Conservation (phyloP, 352 stramenopile species). For the Pythium sukuiense region DNA sequence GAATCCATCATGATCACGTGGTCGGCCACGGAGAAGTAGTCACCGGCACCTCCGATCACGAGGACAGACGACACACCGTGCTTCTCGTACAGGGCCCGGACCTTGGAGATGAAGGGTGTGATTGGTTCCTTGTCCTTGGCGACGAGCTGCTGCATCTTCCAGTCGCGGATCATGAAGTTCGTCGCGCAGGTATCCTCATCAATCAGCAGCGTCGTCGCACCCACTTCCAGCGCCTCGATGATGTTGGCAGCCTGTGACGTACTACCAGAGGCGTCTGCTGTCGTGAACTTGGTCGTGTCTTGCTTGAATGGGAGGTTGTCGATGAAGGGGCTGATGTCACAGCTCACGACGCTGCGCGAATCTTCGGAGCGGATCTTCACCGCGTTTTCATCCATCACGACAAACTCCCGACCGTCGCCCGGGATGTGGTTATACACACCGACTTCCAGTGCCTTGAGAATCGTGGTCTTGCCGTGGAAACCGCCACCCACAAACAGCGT, state of each 20-base stretch:
- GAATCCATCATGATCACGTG: constrained; percentile 97
- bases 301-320: constrained; percentile 95
- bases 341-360: constrained; percentile 87
- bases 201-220: constrained; percentile 92
- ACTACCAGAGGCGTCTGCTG: constrained; percentile 93
- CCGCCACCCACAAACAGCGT: constrained; percentile 96
- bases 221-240: constrained; percentile 91
- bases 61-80: constrained; percentile 92
- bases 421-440: constrained; percentile 97
- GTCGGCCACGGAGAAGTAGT: constrained; percentile 97
- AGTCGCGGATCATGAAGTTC: constrained; percentile 98
- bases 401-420: constrained; percentile 94
- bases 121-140: constrained; percentile 96
- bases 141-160: constrained; percentile 97
- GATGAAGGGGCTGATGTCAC: constrained; percentile 96
- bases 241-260: constrained; percentile 97
- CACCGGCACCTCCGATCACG: constrained; percentile 94
- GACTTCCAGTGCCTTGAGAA: constrained; percentile 93
- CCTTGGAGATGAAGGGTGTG: constrained; percentile 96
- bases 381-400: constrained; percentile 79
- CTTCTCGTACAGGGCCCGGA: constrained; percentile 90
- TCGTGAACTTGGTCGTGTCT: constrained; percentile 91
- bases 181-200: constrained; percentile 98
- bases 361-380: constrained; percentile 97
- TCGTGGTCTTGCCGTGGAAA: constrained; percentile 98